These are phyloP conservation scores for Colletotrichum aenigma DNA, from an alignment of 2,329 filamentous ascomycete genomes.

Conservation along the genomic window DNA sequence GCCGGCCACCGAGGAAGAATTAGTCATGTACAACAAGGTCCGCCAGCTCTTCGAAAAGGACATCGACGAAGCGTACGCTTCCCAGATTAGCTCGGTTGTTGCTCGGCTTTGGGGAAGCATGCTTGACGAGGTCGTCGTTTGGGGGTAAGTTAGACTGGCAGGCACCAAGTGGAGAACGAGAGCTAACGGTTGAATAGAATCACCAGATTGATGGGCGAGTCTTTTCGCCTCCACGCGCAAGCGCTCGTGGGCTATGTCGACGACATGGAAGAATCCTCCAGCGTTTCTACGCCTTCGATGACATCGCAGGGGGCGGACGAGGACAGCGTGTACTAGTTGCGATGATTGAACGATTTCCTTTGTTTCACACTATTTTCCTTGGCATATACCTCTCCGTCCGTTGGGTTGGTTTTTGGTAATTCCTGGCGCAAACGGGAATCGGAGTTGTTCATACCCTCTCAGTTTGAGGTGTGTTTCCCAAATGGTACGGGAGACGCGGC, in stretches of 20 bases:
- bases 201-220: conserved; percentile 95
- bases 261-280: conserved; percentile 73
- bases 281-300: conserved; percentile 73
- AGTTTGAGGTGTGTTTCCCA: conserved; percentile 8
- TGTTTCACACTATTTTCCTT: conserved; percentile 43
- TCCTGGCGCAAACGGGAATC: conserved; percentile 7
- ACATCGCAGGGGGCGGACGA: conserved; percentile 74
- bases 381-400: conserved; percentile 49
- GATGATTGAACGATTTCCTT: conserved; percentile 59
- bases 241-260: conserved; percentile 95
- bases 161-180: background rate
- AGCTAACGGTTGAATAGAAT: conserved; percentile 60
- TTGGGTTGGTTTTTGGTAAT: conserved; percentile 23
- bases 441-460: conserved; percentile 15
- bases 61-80: conserved; percentile 78
- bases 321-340: conserved; percentile 71
- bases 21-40: conserved; percentile 91
- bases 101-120: conserved; percentile 96
- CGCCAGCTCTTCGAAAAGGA: conserved; percentile 91
- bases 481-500: conserved; percentile 3
- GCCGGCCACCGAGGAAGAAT: conserved; percentile 81
- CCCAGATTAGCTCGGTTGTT: conserved; percentile 92
- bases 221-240: conserved; percentile 95
- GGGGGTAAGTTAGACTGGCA: conserved; percentile 80
- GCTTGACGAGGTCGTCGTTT: conserved; percentile 98